These are phyloP conservation scores for Pseudocercospora pini-densiflorae DNA, from an alignment of 2,329 filamentous ascomycete genomes.

Conservation along the genomic window DNA sequence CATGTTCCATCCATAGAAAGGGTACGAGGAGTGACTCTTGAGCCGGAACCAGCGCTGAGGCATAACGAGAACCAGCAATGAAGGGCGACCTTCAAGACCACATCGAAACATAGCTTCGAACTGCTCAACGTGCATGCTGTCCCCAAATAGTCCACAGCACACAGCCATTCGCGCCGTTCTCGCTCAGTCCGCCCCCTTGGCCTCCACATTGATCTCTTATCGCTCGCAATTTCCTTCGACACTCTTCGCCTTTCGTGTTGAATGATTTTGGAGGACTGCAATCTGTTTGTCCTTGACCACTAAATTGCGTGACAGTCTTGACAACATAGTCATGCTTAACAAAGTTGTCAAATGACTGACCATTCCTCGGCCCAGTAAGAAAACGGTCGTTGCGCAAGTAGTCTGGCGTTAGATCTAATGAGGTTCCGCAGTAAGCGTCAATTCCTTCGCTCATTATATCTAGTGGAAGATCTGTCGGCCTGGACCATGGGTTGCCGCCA, in stretches of 20 bases:
- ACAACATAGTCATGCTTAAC: constrained; percentile 12
- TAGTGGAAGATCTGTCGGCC: constrained; percentile 14
- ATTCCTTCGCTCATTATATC: constrained; percentile 13
- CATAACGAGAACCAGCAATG: no score
- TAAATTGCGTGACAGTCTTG: constrained; percentile 22
- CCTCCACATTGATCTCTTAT: constrained; percentile 20
- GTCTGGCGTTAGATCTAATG: constrained; percentile 13
- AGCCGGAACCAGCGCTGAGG: no score
- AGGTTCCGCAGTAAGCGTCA: constrained; percentile 18
- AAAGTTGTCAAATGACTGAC: constrained; percentile 18
- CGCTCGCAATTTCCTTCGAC: constrained; percentile 15
- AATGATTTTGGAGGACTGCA: constrained; percentile 16
- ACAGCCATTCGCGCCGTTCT: constrained; percentile 21
- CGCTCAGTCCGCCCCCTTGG: constrained; percentile 19
- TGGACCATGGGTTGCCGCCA: constrained; percentile 21
- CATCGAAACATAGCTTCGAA: no score
- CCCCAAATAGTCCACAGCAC: constrained; percentile 26
- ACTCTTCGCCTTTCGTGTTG: constrained; percentile 18
- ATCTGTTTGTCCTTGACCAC: constrained; percentile 15
- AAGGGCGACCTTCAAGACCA: no score
- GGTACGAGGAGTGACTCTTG: no score
- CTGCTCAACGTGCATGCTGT: constrained; percentile 12
- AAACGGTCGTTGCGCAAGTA: constrained; percentile 13
- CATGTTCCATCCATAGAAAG: no score
- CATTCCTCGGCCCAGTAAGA: constrained; percentile 10